Base-by-base conservation (phyloP, 1,284 basidiomycete genomes). In the Ganoderma sinense region DNA sequence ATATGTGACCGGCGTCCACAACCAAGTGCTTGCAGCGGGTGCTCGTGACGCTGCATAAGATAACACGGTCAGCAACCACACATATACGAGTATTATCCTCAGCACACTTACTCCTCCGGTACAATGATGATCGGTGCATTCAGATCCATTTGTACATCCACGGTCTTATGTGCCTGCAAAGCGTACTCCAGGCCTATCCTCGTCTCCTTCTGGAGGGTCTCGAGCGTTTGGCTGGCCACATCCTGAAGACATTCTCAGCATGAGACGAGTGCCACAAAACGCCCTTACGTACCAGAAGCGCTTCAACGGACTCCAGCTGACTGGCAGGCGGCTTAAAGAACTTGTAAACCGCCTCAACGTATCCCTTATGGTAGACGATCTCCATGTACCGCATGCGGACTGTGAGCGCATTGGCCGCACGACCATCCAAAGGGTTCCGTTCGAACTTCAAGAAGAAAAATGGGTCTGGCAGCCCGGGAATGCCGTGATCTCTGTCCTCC, bases 121-220 rank as follows among this genome's bases (percentile, higher is more conserved):
- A 99, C 88, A 74, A 99, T 96, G 79, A 99, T 98, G 78, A 99
- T 92, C 4, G 98, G 98, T 2, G 98, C 97, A 78, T 98, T 96
- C 86, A 99, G 90, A 78, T 99, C 97, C 82, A 99, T 91, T 75
- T 95, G 94, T 40, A 99, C 86, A 79, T 99, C 97, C 61, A 99
- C 87, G 0, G 97, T 99, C 84, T 97, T 97, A 85, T 98, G 97
- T 20, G 89, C 91, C 81, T 96, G 91, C 43, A 99, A 82, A 0
- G 97, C 98, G 82, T 94, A 95, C 82, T 99, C 98, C 61, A 99
- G 85, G 7, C 98, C 96, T 1, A 97, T 95, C 69, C 98, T 85
- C 1, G 98, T 99, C 79, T 99, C 97, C 78, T 97, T 97, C 65
- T 97, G 89, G 63, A 99, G 86, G 4, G 95, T 97, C 79, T 99